These are phyloP conservation scores for Bipolaris gigantea DNA, from an alignment of 2,329 filamentous ascomycete genomes.

Conservation along the genomic window DNA sequence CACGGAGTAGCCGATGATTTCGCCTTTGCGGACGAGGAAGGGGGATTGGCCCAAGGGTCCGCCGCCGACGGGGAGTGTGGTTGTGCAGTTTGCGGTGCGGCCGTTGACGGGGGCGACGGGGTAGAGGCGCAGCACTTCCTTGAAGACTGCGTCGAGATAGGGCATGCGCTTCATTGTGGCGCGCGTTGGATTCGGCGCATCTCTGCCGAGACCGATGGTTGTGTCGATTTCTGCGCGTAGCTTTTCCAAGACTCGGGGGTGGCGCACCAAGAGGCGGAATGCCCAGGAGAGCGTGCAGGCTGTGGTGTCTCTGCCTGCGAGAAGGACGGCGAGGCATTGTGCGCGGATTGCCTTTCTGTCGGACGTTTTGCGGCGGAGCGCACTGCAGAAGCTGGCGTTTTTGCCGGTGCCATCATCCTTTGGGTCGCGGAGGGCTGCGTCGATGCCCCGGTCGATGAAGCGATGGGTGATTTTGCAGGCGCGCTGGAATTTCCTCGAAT, in stretches of 20 bases:
- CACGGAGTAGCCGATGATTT: slow-evolving; percentile 26
- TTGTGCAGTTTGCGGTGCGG: slow-evolving; percentile 29
- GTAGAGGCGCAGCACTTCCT: slow-evolving; percentile 45
- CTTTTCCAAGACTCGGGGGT: slow-evolving; percentile 33
- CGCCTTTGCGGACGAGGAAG: slow-evolving; percentile 35
- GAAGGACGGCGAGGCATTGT: slow-evolving; percentile 76
- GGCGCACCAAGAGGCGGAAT: slow-evolving; percentile 50
- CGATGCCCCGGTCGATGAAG: slow-evolving; percentile 22
- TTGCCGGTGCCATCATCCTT: slow-evolving; percentile 15
- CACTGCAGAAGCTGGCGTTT: slow-evolving; percentile 73
- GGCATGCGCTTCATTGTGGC: slow-evolving; percentile 1
- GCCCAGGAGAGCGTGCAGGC: slow-evolving; percentile 76
- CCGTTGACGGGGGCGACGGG: slow-evolving; percentile 35
- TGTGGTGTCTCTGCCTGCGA: slow-evolving; percentile 88
- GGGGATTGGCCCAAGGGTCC: slow-evolving; percentile 34
- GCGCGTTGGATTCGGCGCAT: slow-evolving; percentile 21
- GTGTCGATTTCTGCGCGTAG: slow-evolving; percentile 36
- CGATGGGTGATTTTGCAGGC: slow-evolving; percentile 16
- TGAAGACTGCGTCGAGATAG: not conserved
- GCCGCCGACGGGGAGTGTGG: slow-evolving; percentile 34
- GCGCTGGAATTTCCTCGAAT: slow-evolving; percentile 11
- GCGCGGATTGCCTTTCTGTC: slow-evolving; percentile 69
- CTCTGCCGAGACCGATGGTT: slow-evolving; percentile 25
- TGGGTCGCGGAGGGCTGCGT: slow-evolving; percentile 20
- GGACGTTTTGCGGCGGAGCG: slow-evolving; percentile 74